phyloP scores from a whole-genome alignment of 371 early-diverging fungal genomes.

The Mucor saturninus region DNA sequence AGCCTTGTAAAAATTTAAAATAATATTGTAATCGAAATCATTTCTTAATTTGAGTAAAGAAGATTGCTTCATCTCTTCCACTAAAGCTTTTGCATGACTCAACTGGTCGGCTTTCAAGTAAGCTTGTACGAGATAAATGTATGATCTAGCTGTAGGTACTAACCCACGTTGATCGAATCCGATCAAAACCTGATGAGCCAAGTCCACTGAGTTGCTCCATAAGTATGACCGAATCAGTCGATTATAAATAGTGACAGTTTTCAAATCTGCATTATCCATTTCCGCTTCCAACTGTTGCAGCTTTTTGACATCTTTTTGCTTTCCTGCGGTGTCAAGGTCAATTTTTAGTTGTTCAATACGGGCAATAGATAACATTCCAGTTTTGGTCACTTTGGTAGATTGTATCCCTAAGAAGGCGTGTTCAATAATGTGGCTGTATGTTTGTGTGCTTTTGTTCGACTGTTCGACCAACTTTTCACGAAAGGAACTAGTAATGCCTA shows the following conservation, averaged over 20 bases:
- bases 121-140: constrained; percentile 42
- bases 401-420: constrained; percentile 34
- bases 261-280: constrained; percentile 26
- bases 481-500: constrained; percentile 47
- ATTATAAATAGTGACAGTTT: constrained; percentile 38
- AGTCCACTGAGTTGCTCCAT: constrained; percentile 15
- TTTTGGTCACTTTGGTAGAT: constrained; percentile 4
- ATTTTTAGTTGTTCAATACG: constrained; percentile 29
- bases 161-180: constrained; percentile 21
- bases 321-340: constrained; percentile 36
- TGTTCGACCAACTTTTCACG: constrained; percentile 43
- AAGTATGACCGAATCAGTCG: constrained; percentile 45
- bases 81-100: constrained; percentile 23
- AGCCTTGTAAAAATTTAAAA: constrained; percentile 35
- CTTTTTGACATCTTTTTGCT: constrained; percentile 16
- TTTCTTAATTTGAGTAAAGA: constrained; percentile 24
- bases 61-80: constrained; percentile 38
- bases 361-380: constrained; percentile 18
- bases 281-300: constrained; percentile 27
- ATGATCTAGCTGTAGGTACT: constrained; percentile 45
- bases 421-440: constrained; percentile 50
- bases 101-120: constrained; percentile 29
- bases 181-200: constrained; percentile 32
- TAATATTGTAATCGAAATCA: constrained; percentile 39
- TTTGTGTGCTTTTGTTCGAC: constrained; percentile 31